Evolutionary conservation across 75 land plant species (phyloP).

Genomic region (Pinus albicaulis): DNA sequence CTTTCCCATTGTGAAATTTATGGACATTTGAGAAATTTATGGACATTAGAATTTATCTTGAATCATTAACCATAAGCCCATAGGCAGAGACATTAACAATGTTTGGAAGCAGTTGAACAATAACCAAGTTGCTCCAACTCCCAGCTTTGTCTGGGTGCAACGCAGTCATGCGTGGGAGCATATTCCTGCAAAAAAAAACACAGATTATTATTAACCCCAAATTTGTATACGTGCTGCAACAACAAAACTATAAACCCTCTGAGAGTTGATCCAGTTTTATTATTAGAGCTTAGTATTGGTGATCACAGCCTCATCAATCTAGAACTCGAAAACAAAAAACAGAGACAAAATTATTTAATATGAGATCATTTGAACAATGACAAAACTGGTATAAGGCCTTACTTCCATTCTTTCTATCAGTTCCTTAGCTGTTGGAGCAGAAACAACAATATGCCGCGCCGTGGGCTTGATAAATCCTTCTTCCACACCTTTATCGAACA

Average conservation of each 20-base stretch:
- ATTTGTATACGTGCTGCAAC: background rate
- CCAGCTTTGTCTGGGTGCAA: conserved; percentile 3
- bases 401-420: conserved; percentile 69
- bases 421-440: conserved; percentile 65
- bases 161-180: background rate
- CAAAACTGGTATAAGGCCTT: background rate
- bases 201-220: background rate
- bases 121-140: background rate
- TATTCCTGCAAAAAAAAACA: background rate
- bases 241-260: background rate
- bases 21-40: no score
- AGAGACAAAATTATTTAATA: background rate
- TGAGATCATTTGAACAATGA: background rate
- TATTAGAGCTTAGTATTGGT: conserved; percentile 4
- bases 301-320: no score
- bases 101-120: background rate
- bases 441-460: conserved; percentile 69
- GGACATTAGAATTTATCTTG: no score
- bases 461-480: conserved; percentile 79
- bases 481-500: conserved; percentile 68
- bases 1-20: no score
- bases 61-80: no score
- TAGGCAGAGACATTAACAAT: no score
- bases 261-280: background rate
- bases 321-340: no score